Evolutionary conservation across 2,329 filamentous ascomycete species (phyloP).

Genomic region (Volutella citrinella): DNA sequence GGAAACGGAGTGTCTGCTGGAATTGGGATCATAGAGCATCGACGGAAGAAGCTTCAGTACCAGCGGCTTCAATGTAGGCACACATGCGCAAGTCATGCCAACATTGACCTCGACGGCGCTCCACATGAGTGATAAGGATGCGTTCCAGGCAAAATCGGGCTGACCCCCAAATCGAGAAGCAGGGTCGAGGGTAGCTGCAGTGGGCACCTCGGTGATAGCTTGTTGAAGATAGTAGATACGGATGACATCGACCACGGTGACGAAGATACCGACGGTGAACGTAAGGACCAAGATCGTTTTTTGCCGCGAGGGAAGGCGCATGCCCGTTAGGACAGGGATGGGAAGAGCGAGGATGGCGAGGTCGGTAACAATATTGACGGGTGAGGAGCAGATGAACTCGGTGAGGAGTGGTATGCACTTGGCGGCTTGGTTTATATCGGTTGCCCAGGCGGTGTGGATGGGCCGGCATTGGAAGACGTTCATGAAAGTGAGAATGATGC

Average conservation of each 20-base stretch:
- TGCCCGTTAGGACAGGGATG: constrained; percentile 81
- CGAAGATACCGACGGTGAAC: constrained; percentile 83
- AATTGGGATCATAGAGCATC: constrained; percentile 52
- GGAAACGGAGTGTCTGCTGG: constrained; percentile 29
- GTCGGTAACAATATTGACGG: constrained; percentile 89
- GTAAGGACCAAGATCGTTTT: constrained; percentile 85
- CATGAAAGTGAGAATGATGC: constrained; percentile 75
- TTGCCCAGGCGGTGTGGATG: constrained; percentile 64
- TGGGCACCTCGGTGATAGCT: constrained; percentile 51
- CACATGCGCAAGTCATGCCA: constrained; percentile 85
- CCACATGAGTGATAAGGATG: constrained; percentile 88
- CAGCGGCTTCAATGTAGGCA: constrained; percentile 88
- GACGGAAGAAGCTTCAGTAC: constrained; percentile 62
- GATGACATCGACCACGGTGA: constrained; percentile 83
- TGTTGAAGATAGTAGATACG: constrained; percentile 86
- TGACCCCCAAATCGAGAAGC: constrained; percentile 49
- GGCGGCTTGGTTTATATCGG: constrained; percentile 28
- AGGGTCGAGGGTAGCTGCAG: constrained; percentile 32
- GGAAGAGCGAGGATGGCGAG: constrained; percentile 83
- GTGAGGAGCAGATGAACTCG: constrained; percentile 71
- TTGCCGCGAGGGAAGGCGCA: constrained; percentile 80
- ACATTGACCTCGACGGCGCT: constrained; percentile 88
- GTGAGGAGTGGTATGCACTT: constrained; percentile 57
- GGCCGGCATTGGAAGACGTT: constrained; percentile 86
- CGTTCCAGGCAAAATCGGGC: constrained; percentile 65